A percentile compares a stretch with the other conserved stretches of the same genome.
Conservation (phyloP, 768 basidiomycete species). For the Boletus subcaerulescens region DNA sequence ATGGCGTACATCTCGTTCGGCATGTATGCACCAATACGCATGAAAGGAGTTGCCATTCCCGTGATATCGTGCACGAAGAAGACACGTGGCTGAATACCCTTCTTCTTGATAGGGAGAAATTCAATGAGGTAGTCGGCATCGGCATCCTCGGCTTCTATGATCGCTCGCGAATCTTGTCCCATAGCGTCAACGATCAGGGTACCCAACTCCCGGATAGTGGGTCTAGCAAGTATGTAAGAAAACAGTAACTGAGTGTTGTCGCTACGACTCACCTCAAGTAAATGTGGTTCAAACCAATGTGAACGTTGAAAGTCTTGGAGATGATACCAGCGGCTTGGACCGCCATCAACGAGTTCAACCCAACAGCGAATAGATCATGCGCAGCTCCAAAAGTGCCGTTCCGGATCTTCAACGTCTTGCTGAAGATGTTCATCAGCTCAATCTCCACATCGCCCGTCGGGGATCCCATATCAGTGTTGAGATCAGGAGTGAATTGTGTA, state of each 20-base stretch:
- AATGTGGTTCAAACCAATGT: conserved; percentile 29
- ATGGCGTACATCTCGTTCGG: conserved; percentile 34
- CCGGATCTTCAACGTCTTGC: conserved; percentile 21
- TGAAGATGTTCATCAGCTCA: conserved; percentile 26
- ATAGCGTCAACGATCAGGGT: conserved; percentile 27
- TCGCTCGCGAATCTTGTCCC: conserved; percentile 28
- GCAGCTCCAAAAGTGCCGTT: conserved; percentile 23
- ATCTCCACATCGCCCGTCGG: conserved; percentile 26
- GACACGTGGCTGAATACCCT: conserved; percentile 25
- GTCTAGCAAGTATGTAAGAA: conserved; percentile 10
- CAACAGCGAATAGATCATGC: conserved; percentile 30
- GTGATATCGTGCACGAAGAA: conserved; percentile 33
- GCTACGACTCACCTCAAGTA: conserved; percentile 24
- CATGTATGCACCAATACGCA: conserved; percentile 33
- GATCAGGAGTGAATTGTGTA: conserved; percentile 17
- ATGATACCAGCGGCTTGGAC: conserved; percentile 31
- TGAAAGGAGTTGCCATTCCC: conserved; percentile 32
- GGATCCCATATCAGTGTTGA: conserved; percentile 23
- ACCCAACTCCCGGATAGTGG: conserved; percentile 26
- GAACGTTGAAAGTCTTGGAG: conserved; percentile 29
- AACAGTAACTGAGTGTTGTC: neutral
- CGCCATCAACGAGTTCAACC: conserved; percentile 32
- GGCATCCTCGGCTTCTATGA: conserved; percentile 30
- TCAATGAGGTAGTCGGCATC: conserved; percentile 30
- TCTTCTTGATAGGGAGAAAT: conserved; percentile 32